Conservation (phyloP, 345 rosid species). For the Citrus mangshanensis region DNA sequence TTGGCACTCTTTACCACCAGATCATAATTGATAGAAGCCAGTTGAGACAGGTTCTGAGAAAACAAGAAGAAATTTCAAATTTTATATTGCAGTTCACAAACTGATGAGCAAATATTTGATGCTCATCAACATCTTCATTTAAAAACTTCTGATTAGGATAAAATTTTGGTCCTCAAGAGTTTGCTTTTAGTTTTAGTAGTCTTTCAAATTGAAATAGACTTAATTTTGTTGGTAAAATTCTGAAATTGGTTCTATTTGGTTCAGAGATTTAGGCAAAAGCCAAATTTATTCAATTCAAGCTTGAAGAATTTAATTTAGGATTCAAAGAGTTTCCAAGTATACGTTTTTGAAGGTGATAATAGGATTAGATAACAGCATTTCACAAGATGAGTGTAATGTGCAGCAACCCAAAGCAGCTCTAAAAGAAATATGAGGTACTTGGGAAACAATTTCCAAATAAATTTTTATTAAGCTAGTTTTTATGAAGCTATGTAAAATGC, state of each 20-base stretch:
- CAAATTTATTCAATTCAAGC: background rate
- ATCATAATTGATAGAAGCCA: conserved; percentile 92
- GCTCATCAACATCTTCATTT: background rate
- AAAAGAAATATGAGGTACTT: too few species aligned
- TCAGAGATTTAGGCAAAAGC: background rate
- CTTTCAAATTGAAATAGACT: background rate
- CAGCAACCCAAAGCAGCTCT: background rate
- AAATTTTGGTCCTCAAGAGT: background rate
- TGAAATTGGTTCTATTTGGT: background rate
- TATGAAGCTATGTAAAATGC: background rate
- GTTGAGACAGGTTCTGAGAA: conserved; percentile 78
- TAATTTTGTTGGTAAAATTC: background rate
- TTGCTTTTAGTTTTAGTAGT: background rate
- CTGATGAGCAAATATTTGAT: background rate
- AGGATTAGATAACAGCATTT: background rate
- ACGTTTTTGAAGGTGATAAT: background rate
- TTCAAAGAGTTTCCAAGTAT: background rate
- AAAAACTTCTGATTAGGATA: background rate
- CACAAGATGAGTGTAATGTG: too few species aligned
- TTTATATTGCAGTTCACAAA: background rate
- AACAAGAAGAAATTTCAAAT: background rate
- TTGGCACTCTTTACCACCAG: conserved; percentile 52
- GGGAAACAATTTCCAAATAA: background rate
- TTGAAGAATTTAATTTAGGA: background rate
- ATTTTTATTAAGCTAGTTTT: background rate